phyloP scores from a whole-genome alignment of 208 protist genomes.

The Crithidia mellificae region DNA sequence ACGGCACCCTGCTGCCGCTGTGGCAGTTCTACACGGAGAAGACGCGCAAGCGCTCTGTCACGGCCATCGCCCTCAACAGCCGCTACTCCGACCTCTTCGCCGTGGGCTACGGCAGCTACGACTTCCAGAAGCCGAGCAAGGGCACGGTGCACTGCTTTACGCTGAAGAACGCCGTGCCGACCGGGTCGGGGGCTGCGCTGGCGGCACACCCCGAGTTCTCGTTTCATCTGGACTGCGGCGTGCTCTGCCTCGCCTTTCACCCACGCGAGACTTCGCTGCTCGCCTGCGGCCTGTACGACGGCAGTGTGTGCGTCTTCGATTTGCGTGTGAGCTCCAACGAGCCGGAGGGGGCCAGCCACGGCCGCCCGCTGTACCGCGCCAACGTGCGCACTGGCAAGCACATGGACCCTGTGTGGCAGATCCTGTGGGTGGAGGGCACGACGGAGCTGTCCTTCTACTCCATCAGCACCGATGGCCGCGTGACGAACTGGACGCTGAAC shows the following conservation, averaged over 20 bases:
- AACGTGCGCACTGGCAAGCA: slow-evolving; percentile 96
- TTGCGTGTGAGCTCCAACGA: slow-evolving; percentile 56
- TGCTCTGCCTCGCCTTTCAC: slow-evolving; percentile 97
- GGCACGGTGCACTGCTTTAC: slow-evolving; percentile 96
- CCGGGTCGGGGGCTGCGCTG: slow-evolving; percentile 42
- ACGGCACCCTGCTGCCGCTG: slow-evolving; percentile 95
- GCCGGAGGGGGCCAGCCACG: slow-evolving; percentile 47
- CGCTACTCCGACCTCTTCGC: slow-evolving; percentile 97
- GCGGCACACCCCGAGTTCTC: slow-evolving; percentile 93
- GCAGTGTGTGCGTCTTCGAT: slow-evolving; percentile 95
- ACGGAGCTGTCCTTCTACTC: slow-evolving; percentile 93
- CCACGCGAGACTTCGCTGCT: slow-evolving; percentile 87
- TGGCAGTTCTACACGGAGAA: slow-evolving; percentile 95
- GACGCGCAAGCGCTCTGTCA: slow-evolving; percentile 90
- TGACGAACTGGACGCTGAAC: slow-evolving; percentile 93
- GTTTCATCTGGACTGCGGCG: slow-evolving; percentile 91
- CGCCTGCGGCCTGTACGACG: slow-evolving; percentile 96
- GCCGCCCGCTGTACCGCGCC: slow-evolving; percentile 88
- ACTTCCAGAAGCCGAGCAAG: slow-evolving; percentile 95
- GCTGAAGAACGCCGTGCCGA: slow-evolving; percentile 96
- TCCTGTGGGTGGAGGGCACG: slow-evolving; percentile 73
- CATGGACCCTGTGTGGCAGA: slow-evolving; percentile 97
- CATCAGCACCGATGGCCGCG: slow-evolving; percentile 95
- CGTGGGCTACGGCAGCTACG: slow-evolving; percentile 97
- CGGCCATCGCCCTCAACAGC: slow-evolving; percentile 93